phyloP scores from a whole-genome alignment of 2,329 filamentous ascomycete species.

The Teratosphaeria epicoccoides region DNA sequence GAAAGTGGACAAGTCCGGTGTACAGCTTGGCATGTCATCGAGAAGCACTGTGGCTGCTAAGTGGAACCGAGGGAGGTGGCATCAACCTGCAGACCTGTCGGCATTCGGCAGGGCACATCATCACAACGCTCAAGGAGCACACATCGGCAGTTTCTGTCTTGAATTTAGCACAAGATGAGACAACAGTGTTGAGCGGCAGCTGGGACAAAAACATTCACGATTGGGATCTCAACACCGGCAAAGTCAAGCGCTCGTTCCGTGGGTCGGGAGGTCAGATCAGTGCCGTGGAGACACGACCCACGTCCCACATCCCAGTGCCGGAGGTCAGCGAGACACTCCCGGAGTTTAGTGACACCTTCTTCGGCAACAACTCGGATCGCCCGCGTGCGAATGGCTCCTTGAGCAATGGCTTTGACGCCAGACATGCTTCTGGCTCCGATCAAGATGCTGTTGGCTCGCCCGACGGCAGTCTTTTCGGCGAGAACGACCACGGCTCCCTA shows the following conservation, averaged over 20 bases:
- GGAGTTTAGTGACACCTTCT: slow-evolving; percentile 58
- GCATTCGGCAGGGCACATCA: slow-evolving; percentile 87
- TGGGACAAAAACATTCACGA: slow-evolving; percentile 94
- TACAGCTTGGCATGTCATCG: slow-evolving; percentile 90
- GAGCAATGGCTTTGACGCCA: slow-evolving; percentile 22
- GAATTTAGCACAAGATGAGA: slow-evolving; percentile 72
- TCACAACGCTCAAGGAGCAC: slow-evolving; percentile 70
- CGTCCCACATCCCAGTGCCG: slow-evolving; percentile 64
- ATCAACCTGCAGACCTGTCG: slow-evolving; percentile 91
- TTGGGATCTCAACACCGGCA: slow-evolving; percentile 87
- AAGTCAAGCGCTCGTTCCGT: slow-evolving; percentile 63
- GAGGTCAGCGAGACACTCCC: slow-evolving; percentile 58
- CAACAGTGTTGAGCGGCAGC: slow-evolving; percentile 76
- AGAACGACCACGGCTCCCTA: slow-evolving; percentile 59
- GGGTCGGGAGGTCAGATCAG: slow-evolving; percentile 76
- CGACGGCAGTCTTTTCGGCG: slow-evolving; percentile 73
- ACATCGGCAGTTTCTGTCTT: slow-evolving; percentile 86
- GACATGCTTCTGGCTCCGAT: slow-evolving; percentile 28
- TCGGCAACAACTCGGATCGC: slow-evolving; percentile 58
- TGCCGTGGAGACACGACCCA: slow-evolving; percentile 72
- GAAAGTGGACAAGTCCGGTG: slow-evolving; percentile 57
- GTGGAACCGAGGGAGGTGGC: slow-evolving; percentile 76
- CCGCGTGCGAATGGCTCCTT: slow-evolving; percentile 47
- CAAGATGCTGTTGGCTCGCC: slow-evolving; percentile 55
- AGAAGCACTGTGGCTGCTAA: slow-evolving; percentile 81